Evolutionary conservation across 2,329 filamentous ascomycete genomes (phyloP).

Genomic region (Colletotrichum scovillei): DNA sequence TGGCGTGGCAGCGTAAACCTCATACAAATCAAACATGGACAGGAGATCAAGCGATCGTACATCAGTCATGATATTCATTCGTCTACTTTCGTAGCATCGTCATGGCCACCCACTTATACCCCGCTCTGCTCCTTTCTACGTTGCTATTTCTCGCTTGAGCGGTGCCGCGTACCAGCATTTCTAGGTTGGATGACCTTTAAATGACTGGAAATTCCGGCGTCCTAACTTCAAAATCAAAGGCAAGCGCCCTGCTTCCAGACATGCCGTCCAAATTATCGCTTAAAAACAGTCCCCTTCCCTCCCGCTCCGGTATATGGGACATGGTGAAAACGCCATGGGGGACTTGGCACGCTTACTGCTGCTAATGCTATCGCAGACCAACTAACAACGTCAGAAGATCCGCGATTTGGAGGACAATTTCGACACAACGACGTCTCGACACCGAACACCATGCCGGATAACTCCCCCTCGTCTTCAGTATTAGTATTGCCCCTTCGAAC

Average conservation of each 20-base stretch:
- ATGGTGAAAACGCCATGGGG: conserved; percentile 9
- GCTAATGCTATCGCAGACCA: conserved; percentile 31
- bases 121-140: conserved; percentile 34
- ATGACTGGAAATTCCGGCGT: background rate
- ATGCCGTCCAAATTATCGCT: conserved; percentile 1
- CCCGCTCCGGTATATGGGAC: conserved; percentile 5
- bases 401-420: conserved; percentile 5
- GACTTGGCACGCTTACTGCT: conserved; percentile 10
- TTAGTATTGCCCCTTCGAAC: background rate
- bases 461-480: background rate
- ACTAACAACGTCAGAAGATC: conserved; percentile 24
- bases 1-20: background rate
- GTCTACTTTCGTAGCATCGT: conserved; percentile 32
- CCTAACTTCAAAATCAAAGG: background rate
- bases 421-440: conserved; percentile 1
- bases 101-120: conserved; percentile 17
- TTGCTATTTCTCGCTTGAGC: conserved; percentile 6
- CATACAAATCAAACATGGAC: background rate
- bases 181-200: background rate
- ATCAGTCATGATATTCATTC: conserved; percentile 35
- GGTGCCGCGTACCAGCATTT: background rate
- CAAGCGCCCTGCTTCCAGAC: conserved; percentile 1
- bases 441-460: background rate
- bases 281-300: background rate
- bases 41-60: conserved; percentile 23